phyloP scores from a whole-genome alignment of 345 rosid species.

The Eucalyptus decipiens region DNA sequence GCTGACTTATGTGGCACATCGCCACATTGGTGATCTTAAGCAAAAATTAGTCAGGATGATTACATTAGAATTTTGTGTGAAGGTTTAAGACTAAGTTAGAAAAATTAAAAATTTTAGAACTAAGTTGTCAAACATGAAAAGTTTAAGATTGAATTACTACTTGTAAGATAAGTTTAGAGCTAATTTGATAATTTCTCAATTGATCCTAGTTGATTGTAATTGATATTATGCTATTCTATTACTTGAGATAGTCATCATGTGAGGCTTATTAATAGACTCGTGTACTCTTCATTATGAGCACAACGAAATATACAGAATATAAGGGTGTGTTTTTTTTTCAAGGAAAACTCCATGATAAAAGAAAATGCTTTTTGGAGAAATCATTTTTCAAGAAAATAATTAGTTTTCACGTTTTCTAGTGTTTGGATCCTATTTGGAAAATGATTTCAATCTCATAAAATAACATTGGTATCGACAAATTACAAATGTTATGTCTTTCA shows the following conservation, averaged over 20 bases:
- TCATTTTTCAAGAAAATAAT: background rate
- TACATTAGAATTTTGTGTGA: background rate
- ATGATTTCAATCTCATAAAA: background rate
- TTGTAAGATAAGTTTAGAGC: background rate
- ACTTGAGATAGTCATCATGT: background rate
- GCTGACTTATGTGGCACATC: accelerated
- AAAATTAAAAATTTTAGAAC: background rate
- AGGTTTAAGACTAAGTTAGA: background rate
- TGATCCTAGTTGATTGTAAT: background rate
- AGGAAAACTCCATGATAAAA: background rate
- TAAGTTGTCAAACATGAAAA: background rate
- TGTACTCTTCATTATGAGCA: background rate
- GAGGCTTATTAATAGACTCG: background rate
- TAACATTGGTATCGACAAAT: background rate
- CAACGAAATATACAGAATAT: background rate
- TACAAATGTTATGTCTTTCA: background rate
- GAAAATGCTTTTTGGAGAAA: background rate
- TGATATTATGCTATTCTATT: background rate
- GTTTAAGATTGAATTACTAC: background rate
- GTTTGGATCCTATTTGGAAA: background rate
- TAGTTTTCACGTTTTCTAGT: background rate
- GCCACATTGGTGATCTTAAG: background rate
- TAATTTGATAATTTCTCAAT: background rate
- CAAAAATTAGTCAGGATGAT: background rate
- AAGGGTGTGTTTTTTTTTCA: background rate